Conservation (phyloP, 2,329 filamentous ascomycete species). For the Helicocarpus griseus region DNA sequence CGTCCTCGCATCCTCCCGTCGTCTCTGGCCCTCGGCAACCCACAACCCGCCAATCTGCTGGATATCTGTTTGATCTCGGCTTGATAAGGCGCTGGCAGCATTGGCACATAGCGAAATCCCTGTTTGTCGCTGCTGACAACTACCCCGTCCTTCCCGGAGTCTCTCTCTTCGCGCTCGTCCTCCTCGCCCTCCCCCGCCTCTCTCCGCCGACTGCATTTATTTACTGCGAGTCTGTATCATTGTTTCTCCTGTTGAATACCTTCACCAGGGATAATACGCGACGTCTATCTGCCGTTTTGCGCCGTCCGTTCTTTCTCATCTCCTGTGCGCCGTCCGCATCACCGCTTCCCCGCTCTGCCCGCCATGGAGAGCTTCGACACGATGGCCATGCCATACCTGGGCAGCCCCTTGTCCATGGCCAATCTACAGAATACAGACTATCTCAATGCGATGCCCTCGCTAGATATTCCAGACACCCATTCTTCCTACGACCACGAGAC, state of each 20-base stretch:
- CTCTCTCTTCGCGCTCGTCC: neutral
- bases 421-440: slow-evolving; percentile 41
- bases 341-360: slow-evolving; percentile 2
- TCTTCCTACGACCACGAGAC: slow-evolving; percentile 52
- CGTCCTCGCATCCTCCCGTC: too few relatives aligned
- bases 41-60: too few relatives aligned
- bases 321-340: slow-evolving; percentile 1
- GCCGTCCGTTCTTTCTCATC: neutral
- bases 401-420: slow-evolving; percentile 47
- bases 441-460: slow-evolving; percentile 39
- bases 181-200: neutral
- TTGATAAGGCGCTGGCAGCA: too few relatives aligned
- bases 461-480: slow-evolving; percentile 49
- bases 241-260: too few relatives aligned
- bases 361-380: slow-evolving; percentile 50
- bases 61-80: too few relatives aligned
- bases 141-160: neutral
- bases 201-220: neutral
- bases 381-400: slow-evolving; percentile 54
- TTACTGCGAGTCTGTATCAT: neutral
- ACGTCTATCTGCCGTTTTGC: neutral
- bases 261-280: too few relatives aligned
- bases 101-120: too few relatives aligned
- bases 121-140: neutral
- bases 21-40: too few relatives aligned